Conservation (phyloP, 192 early-diverging fungal species). For the Coemansia javaensis region DNA sequence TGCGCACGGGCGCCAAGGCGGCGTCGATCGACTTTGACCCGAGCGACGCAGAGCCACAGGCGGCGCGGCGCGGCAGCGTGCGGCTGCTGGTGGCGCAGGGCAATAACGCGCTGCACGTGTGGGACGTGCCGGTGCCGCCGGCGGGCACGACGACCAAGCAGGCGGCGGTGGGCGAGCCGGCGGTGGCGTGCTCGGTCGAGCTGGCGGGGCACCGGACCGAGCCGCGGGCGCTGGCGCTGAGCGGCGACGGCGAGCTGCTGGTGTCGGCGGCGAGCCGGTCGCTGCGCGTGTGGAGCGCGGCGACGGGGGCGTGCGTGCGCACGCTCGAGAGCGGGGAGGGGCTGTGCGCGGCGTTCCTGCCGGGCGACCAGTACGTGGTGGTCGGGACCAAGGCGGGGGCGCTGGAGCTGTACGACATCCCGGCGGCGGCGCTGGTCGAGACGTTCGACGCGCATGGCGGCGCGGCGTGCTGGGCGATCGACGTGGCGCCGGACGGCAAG, state of each 20-base stretch:
- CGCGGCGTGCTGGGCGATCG: conserved; percentile 74
- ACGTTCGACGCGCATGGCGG: conserved; percentile 89
- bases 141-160: conserved; percentile 57
- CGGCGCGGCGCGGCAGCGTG: conserved; percentile 24
- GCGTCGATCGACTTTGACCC: conserved; percentile 58
- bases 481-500: conserved; percentile 78
- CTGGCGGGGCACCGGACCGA: conserved; percentile 86
- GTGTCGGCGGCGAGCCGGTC: conserved; percentile 78
- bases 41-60: conserved; percentile 9
- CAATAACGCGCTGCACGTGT: conserved; percentile 83
- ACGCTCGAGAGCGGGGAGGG: conserved; percentile 90
- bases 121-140: conserved; percentile 55
- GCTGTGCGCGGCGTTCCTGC: conserved; percentile 88
- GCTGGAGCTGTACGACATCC: conserved; percentile 87
- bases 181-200: conserved; percentile 67
- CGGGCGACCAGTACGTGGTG: conserved; percentile 77
- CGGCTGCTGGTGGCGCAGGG: conserved; percentile 67
- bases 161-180: conserved; percentile 62
- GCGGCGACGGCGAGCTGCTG: conserved; percentile 81
- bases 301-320: conserved; percentile 76
- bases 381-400: conserved; percentile 93
- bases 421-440: conserved; percentile 76
- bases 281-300: conserved; percentile 88
- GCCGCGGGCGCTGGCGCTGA: conserved; percentile 83
- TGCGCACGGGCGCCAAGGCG: conserved; percentile 75